Evolutionary conservation across 306 rosid genomes (phyloP).

Genomic region (Cicer bijugum): DNA sequence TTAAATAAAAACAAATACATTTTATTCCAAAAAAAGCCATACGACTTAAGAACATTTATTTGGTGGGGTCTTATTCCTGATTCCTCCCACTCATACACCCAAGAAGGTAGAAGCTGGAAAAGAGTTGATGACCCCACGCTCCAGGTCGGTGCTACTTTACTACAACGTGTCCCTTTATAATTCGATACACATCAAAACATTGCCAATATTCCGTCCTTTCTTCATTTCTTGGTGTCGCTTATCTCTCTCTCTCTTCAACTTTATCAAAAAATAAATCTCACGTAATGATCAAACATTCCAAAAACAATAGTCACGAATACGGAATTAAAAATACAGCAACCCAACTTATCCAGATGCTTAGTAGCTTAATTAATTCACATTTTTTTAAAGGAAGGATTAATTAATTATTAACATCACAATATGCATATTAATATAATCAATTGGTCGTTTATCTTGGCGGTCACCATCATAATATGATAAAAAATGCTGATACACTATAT

Average conservation of each 20-base stretch:
- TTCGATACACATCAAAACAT: neutral
- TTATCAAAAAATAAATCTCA: neutral
- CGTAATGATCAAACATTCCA: neutral
- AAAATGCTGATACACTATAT: too few species aligned
- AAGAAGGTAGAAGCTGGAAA: too few species aligned
- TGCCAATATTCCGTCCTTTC: neutral
- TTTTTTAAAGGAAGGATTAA: neutral
- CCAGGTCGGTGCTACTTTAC: neutral
- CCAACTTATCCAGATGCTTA: neutral
- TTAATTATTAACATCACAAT: neutral
- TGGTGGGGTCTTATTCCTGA: too few species aligned
- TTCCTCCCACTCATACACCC: too few species aligned
- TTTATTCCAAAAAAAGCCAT: too few species aligned
- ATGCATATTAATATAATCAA: neutral
- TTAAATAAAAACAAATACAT: too few species aligned
- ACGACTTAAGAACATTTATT: too few species aligned
- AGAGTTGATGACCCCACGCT: fast-evolving
- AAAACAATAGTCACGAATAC: neutral
- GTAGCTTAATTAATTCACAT: neutral
- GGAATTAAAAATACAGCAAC: neutral
- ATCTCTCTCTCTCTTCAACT: neutral
- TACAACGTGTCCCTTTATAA: neutral
- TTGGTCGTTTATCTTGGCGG: too few species aligned
- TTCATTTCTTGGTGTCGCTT: neutral
- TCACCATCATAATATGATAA: too few species aligned